Evolutionary conservation across 2,329 filamentous ascomycete genomes (phyloP), one percentile per base, ranked within the genome.

Genomic region (Trichoderma semiorbis): DNA sequence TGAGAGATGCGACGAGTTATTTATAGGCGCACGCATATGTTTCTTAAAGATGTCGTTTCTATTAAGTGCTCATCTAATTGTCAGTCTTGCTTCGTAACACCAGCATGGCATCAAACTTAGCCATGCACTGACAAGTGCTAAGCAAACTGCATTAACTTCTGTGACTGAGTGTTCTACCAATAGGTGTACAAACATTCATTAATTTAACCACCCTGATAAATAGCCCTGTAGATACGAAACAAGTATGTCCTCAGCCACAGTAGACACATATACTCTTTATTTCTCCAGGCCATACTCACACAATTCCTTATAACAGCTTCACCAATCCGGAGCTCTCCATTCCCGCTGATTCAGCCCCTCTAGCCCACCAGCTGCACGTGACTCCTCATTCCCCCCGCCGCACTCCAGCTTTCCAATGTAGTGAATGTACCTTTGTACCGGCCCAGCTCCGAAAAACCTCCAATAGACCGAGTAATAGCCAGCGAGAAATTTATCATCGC

Each of bases 401-500:
- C 47, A 32, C 53, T 70, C 64, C 72, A 69, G 71, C 73, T 53
- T 68, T 60, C 18, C 21, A 7, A 68, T 55, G 26, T 30, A 11
- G 32, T n/a, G n/a, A 11, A 21, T 39, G 62, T 64, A 32, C 50
- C 50, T 21, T 62, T 43, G 34, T 26, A 60, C 32, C 50, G 50
- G 30, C 55, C 16, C 53, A 79, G 77, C 77, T 78, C 78, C 78
- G 77, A 66, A 78, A 39, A 58, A 30, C 50, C 77, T 75, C 75
- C 76, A 75, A 75, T 72, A 72, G 71, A 72, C 75, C 73, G 72
- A 75, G 69, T 74, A 77, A 70, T 75, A 78, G 71, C 69, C 75
- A 78, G 79, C 82, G 83, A 84, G 82, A 84, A 84, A 84, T 83
- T 84, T 84, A 84, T 83, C 81, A 79, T 80, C 81, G 79, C 53